These are phyloP conservation scores for Bretziella fagacearum DNA, from an alignment of 2,329 filamentous ascomycete genomes.

Conservation along the genomic window DNA sequence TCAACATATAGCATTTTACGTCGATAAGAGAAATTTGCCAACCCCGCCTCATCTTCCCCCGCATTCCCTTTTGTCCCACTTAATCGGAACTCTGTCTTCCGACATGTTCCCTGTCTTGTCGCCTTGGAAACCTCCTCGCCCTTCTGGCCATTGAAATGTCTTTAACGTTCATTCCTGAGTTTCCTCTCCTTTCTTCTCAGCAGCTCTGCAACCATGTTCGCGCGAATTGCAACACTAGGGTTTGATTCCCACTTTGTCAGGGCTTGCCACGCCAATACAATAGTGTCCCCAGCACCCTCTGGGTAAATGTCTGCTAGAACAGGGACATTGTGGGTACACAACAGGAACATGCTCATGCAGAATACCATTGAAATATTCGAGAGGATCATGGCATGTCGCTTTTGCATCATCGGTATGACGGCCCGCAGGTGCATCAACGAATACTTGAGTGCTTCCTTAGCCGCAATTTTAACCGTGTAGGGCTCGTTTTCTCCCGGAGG, in stretches of 20 bases:
- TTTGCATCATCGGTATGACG: slow-evolving; percentile 15
- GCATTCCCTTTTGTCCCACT: too few relatives aligned
- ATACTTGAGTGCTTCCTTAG: slow-evolving; percentile 10
- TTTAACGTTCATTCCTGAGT: background rate
- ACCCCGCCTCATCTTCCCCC: too few relatives aligned
- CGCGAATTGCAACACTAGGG: slow-evolving; percentile 3
- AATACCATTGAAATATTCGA: slow-evolving; percentile 15
- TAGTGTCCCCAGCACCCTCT: background rate
- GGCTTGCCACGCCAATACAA: slow-evolving; percentile 10
- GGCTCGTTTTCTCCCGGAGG: background rate
- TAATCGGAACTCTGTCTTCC: too few relatives aligned
- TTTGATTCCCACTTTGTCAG: slow-evolving; percentile 10
- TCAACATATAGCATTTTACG: too few relatives aligned
- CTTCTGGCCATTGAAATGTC: background rate
- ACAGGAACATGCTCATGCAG: slow-evolving; percentile 15
- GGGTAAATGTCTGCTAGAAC: slow-evolving; percentile 14
- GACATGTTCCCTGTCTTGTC: too few relatives aligned
- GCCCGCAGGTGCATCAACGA: slow-evolving; percentile 15
- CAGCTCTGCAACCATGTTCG: background rate
- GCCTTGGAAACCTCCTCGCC: too few relatives aligned
- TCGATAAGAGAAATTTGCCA: too few relatives aligned
- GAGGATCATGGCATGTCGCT: slow-evolving; percentile 16
- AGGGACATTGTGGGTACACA: slow-evolving; percentile 13
- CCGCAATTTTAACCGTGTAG: slow-evolving; percentile 2
- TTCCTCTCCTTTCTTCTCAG: background rate